A percentile compares a stretch with the other conserved stretches of the same genome.
Conservation (phyloP, 2,329 filamentous ascomycete species). For the Beauveria varroae region DNA sequence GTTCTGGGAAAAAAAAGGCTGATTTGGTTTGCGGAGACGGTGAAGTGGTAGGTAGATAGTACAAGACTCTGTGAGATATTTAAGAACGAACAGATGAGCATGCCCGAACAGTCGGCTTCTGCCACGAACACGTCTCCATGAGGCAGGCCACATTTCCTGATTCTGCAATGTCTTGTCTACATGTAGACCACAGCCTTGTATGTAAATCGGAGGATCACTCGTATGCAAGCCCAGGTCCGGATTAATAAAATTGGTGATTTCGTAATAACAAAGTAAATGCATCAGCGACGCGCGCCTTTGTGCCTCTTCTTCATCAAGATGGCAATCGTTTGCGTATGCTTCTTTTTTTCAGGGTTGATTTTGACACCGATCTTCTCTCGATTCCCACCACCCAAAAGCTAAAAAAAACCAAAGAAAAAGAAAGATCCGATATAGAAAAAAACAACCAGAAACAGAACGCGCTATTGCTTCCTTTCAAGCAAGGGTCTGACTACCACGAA, state of each 20-base stretch:
- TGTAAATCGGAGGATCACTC: no score
- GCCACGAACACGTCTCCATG: no score
- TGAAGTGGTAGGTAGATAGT: neutral
- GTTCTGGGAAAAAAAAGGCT: neutral
- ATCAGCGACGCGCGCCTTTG: neutral
- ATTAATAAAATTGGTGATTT: neutral
- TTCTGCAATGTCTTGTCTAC: no score
- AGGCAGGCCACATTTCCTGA: no score
- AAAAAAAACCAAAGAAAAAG: neutral
- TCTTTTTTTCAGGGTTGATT: neutral
- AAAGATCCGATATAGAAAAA: constrained; percentile 1
- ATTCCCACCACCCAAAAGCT: neutral
- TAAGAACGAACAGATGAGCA: no score
- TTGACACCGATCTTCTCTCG: neutral
- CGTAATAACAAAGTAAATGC: constrained; percentile 15
- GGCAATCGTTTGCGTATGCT: neutral
- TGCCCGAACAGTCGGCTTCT: no score
- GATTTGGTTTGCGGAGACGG: neutral
- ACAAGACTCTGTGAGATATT: no score
- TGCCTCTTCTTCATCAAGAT: constrained; percentile 7
- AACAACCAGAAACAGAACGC: constrained; percentile 4
- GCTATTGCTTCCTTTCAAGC: neutral
- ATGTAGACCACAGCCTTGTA: no score
- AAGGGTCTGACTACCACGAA: neutral
- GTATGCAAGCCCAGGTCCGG: neutral